Conservation (phyloP, 345 rosid species). For the Punica granatum region DNA sequence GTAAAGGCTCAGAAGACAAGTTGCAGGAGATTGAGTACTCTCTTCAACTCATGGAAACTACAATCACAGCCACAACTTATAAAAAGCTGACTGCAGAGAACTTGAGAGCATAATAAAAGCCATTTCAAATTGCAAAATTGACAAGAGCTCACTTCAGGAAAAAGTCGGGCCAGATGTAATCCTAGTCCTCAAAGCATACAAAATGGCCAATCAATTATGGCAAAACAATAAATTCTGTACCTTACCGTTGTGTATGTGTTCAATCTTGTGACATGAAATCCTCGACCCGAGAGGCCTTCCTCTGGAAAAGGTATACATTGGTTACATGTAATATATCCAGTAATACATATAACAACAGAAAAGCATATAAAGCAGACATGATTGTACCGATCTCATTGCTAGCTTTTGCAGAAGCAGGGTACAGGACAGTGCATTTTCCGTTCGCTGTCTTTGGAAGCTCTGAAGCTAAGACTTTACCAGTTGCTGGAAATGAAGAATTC, state of each 20-base stretch:
- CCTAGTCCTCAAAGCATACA: not conserved
- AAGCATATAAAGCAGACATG: constrained; percentile 4
- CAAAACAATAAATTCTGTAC: constrained; percentile 16
- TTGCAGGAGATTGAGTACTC: not conserved
- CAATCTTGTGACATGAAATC: constrained; percentile 82
- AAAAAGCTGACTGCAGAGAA: not conserved
- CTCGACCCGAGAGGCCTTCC: constrained; percentile 74
- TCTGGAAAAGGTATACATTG: constrained; percentile 42
- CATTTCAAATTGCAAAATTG: not conserved
- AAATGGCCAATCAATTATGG: not conserved
- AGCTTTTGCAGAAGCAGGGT: constrained; percentile 93
- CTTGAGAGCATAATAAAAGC: not conserved
- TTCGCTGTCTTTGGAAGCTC: constrained; percentile 72
- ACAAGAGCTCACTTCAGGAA: not conserved
- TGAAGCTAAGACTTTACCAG: constrained; percentile 81
- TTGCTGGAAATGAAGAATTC: constrained; percentile 44
- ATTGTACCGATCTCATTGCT: constrained; percentile 76
- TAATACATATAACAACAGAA: not conserved
- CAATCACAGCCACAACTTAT: not conserved
- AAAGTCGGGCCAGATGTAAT: not conserved
- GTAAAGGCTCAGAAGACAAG: not conserved
- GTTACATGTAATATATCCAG: not conserved
- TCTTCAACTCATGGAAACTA: not conserved
- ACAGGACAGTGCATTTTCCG: constrained; percentile 64
- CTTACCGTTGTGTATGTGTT: constrained; percentile 91